phyloP scores from a whole-genome alignment of 73 alveolate species.

The Tetrahymena thermophila region DNA sequence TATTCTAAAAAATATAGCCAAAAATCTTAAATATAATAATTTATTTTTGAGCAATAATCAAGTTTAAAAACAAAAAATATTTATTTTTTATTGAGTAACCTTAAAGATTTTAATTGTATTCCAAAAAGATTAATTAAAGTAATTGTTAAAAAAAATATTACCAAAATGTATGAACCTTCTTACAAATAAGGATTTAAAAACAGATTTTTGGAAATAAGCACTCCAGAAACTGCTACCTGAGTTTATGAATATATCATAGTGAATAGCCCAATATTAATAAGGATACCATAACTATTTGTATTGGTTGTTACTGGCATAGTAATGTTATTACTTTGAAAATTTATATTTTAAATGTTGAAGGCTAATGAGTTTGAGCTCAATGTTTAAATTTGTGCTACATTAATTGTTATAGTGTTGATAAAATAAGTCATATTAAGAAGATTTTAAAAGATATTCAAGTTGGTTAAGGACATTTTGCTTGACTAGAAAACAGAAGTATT shows the following conservation, averaged over 20 bases:
- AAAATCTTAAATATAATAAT: too few species aligned
- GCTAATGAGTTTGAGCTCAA: not conserved
- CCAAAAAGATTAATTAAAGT: too few species aligned
- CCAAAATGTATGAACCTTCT: not conserved
- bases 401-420: not conserved
- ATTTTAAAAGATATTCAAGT: not conserved
- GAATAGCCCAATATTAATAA: not conserved
- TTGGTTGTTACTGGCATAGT: not conserved
- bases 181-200: not conserved
- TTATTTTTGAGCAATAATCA: too few species aligned
- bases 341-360: too few species aligned
- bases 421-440: not conserved
- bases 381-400: not conserved
- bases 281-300: not conserved
- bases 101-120: too few species aligned
- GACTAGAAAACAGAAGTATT: not conserved
- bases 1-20: too few species aligned
- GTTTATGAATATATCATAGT: not conserved
- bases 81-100: too few species aligned
- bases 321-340: not conserved
- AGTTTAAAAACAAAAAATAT: too few species aligned
- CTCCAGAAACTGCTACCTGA: not conserved
- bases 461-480: not conserved
- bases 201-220: not conserved
- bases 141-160: too few species aligned